Conservation (phyloP, 345 rosid genomes). For the Citrus cavaleriei region DNA sequence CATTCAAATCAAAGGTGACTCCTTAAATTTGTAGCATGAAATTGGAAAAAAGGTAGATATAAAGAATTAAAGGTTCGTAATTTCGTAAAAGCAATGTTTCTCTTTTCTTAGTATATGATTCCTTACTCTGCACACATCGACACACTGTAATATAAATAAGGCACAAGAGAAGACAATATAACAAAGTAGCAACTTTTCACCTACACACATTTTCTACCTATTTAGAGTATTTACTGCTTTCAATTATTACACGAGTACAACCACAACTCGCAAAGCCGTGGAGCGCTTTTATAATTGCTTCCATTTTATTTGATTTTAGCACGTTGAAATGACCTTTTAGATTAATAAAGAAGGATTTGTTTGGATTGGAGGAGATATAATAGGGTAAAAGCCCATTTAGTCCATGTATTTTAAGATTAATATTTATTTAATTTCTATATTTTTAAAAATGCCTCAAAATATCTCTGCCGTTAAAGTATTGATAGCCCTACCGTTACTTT, state of each 20-base stretch:
- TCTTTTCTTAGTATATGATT: background rate
- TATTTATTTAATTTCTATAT: too few species aligned
- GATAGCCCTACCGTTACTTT: too few species aligned
- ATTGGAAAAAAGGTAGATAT: background rate
- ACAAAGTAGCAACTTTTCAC: background rate
- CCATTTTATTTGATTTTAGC: background rate
- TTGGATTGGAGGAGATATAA: too few species aligned
- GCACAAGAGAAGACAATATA: background rate
- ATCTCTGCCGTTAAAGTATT: too few species aligned
- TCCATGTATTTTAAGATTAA: too few species aligned
- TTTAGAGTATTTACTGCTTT: background rate
- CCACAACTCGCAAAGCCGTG: background rate
- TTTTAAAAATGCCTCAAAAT: too few species aligned
- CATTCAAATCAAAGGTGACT: background rate
- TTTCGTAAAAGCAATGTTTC: background rate
- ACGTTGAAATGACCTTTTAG: background rate
- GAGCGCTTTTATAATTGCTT: background rate
- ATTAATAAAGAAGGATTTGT: background rate
- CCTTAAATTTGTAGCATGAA: background rate
- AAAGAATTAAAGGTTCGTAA: background rate
- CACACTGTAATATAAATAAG: too few species aligned
- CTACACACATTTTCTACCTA: background rate
- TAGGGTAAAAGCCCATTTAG: too few species aligned
- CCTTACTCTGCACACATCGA: background rate
- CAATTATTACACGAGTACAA: too few species aligned